phyloP scores from a whole-genome alignment of 495 filamentous ascomycete species.

The Hypomontagnella submonticulosa region DNA sequence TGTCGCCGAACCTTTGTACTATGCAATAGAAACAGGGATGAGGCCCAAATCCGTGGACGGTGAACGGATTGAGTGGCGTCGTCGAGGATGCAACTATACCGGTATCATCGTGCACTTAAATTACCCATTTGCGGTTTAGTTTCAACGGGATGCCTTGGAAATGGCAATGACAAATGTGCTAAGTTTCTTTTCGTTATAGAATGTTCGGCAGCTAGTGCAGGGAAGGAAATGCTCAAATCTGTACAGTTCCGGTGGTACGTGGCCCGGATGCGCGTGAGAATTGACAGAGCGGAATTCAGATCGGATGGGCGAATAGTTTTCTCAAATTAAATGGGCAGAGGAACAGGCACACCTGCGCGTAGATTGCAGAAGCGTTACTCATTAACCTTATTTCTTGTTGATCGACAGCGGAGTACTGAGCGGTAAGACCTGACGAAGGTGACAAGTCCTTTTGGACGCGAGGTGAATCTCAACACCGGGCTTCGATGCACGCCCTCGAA shows the following conservation, averaged over 20 bases:
- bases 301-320: constrained; percentile 27
- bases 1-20: constrained; percentile 44
- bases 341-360: constrained; percentile 7
- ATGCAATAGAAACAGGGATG: constrained; percentile 42
- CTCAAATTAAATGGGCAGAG: constrained; percentile 6
- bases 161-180: constrained; percentile 5
- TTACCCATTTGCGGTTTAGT: constrained; percentile 30
- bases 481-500: constrained; percentile 39
- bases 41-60: constrained; percentile 39
- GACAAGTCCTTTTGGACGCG: constrained; percentile 30
- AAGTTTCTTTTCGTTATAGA: constrained; percentile 20
- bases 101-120: constrained; percentile 25
- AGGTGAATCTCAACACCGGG: constrained; percentile 27
- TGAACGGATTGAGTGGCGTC: constrained; percentile 41
- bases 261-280: constrained; percentile 33
- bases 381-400: constrained; percentile 35
- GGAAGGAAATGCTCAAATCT: constrained; percentile 28
- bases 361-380: constrained; percentile 21
- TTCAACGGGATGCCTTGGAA: constrained; percentile 10
- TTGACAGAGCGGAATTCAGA: constrained; percentile 33
- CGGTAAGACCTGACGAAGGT: constrained; percentile 33
- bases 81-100: constrained; percentile 37
- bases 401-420: constrained; percentile 26
- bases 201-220: constrained; percentile 36
- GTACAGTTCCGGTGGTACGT: constrained; percentile 33